Base-by-base conservation (phyloP, 495 filamentous ascomycete species). In the Neurospora sp. region DNA sequence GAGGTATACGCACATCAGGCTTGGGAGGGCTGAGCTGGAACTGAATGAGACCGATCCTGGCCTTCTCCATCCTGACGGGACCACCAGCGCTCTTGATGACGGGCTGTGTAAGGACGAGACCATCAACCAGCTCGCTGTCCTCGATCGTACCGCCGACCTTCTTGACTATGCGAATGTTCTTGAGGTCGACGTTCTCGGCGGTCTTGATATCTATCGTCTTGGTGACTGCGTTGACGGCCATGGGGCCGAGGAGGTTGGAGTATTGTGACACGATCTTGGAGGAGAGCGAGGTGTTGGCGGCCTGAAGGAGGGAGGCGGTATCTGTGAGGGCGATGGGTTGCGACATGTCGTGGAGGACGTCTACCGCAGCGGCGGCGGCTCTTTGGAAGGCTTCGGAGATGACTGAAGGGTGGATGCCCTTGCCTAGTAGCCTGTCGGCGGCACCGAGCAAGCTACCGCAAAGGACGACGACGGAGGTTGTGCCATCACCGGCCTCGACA, bases 181-280 rank as follows among this genome's bases (percentile, higher is more conserved):
- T 92, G 69, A 99, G 86, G 80, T 99, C 96, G 37, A 98, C 96
- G 73, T 99, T 99, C 72, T 97, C 92, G 38, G 96, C 96, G 27
- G 92, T 97, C 84, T 94, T 96, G 72, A 93, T 88, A 77, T 99
- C 94, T 83, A 98, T 97, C 72, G 94, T 93, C 83, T 95, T 95
- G 71, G 95, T 86, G 69, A 99, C 95, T 38, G 96, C 92, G 82
- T 98, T 96, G 59, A 99, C 96, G 37, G 96, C 96, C 91, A 99
- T 98, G 38, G 93, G 94, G 39, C 93, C 94, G 12, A 99, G 90
- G 35, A 97, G 86, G 79, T 91, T 92, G 20, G 96, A 95, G 83
- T 99, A 93, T 82, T 97, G 94, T 72, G 94, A 94, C 72, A 99
- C 96, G 78, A 99, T 98, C 85, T 99, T 99, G 78, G 94, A 98